A percentile compares a stretch with the other conserved stretches of the same genome.
phyloP scores from a whole-genome alignment of 202 grass and related monocot species.

The Eragrostis tef region DNA sequence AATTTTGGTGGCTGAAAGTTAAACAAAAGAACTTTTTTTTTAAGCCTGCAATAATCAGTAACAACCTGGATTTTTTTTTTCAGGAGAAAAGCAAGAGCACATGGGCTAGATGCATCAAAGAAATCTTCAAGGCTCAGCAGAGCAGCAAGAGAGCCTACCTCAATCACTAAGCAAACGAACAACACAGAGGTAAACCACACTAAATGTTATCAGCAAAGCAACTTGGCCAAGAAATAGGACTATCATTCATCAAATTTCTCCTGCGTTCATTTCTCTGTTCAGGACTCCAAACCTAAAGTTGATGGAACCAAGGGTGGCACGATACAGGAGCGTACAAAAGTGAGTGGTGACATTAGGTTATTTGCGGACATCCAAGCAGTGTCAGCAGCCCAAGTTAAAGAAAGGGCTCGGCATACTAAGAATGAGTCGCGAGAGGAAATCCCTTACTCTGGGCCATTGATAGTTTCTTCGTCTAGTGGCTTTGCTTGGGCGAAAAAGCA shows the following conservation, averaged over 20 bases:
- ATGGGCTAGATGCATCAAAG: slow-evolving; percentile 60
- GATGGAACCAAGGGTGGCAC: slow-evolving; percentile 49
- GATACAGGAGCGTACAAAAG: slow-evolving; percentile 43
- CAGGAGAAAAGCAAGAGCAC: slow-evolving; percentile 71
- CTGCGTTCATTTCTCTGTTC: slow-evolving; percentile 45
- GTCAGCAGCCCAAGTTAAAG: slow-evolving; percentile 46
- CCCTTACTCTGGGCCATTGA: slow-evolving; percentile 74
- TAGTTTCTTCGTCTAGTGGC: slow-evolving; percentile 74
- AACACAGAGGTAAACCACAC: slow-evolving; percentile 34
- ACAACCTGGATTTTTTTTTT: slow-evolving; percentile 13
- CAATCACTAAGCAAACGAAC: slow-evolving; percentile 41
- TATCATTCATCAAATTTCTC: slow-evolving; percentile 19
- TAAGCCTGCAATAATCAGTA: not conserved
- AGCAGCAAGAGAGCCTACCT: slow-evolving; percentile 53
- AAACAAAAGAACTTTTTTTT: slow-evolving; percentile 1
- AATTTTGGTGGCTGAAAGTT: not conserved
- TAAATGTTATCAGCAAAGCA: slow-evolving; percentile 15
- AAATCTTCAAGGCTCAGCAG: slow-evolving; percentile 67
- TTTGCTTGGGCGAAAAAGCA: slow-evolving; percentile 86
- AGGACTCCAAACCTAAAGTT: slow-evolving; percentile 59
- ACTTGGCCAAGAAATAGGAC: not conserved
- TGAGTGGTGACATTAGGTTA: slow-evolving; percentile 60
- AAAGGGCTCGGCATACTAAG: slow-evolving; percentile 46
- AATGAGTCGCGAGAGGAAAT: slow-evolving; percentile 61
- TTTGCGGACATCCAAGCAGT: slow-evolving; percentile 61